A percentile compares a stretch with the other conserved stretches of the same genome.
These are phyloP conservation scores for Monotropa hypopitys DNA, from an alignment of 179 eudicot genomes.

Conservation along the genomic window DNA sequence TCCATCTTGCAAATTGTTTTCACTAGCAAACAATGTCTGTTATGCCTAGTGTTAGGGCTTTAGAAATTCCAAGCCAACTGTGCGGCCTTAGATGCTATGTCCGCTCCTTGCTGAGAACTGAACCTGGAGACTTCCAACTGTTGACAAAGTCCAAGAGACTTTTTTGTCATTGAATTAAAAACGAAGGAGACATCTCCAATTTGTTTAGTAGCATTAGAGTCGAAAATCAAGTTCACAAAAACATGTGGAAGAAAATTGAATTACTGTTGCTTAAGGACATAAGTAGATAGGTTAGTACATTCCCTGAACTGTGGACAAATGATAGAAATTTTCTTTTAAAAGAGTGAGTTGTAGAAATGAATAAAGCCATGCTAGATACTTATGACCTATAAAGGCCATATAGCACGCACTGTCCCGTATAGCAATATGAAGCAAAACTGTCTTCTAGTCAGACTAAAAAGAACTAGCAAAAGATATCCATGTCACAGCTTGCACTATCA, in stretches of 20 bases:
- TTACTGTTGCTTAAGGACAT: neutral
- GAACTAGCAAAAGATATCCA: neutral
- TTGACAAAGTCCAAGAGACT: neutral
- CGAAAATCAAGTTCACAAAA: neutral
- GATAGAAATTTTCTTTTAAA: neutral
- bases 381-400: neutral
- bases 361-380: neutral
- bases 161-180: too few relatives aligned
- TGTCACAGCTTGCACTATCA: neutral
- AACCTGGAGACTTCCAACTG: too few relatives aligned
- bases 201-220: neutral
- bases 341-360: neutral
- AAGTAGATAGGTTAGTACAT: neutral
- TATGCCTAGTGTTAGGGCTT: too few relatives aligned
- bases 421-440: neutral
- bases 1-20: too few relatives aligned
- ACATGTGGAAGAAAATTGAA: neutral
- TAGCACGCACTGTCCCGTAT: neutral
- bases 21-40: too few relatives aligned
- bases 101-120: too few relatives aligned
- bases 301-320: neutral
- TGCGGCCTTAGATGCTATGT: too few relatives aligned
- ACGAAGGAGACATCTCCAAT: neutral
- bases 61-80: too few relatives aligned
- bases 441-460: neutral